These are phyloP conservation scores for Epithemia pelagica DNA, from an alignment of 108 stramenopile species.

Conservation along the genomic window DNA sequence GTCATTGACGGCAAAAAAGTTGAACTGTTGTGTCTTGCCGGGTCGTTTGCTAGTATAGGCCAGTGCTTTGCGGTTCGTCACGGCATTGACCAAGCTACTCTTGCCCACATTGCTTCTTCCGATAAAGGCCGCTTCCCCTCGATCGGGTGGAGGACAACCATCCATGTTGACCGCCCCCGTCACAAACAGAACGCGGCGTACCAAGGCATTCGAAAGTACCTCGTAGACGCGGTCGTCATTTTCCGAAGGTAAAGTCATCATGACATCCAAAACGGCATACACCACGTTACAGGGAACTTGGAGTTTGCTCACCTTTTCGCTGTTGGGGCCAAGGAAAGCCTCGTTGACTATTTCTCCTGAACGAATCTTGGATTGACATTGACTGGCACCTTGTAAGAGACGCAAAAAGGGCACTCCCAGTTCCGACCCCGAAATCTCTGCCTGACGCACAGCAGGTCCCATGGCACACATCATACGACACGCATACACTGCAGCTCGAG, in stretches of 20 bases:
- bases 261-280: conserved; percentile 68
- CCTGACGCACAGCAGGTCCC: conserved; percentile 46
- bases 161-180: conserved; percentile 85
- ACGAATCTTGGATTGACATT: conserved; percentile 61
- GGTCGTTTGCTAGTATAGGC: conserved; percentile 91
- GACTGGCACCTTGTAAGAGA: conserved; percentile 67
- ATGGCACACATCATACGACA: conserved; percentile 50
- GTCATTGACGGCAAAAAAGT: conserved; percentile 93
- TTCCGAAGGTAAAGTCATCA: conserved; percentile 73
- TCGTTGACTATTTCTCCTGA: conserved; percentile 30
- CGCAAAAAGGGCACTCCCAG: conserved; percentile 68
- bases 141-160: conserved; percentile 71
- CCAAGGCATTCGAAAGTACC: conserved; percentile 74
- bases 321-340: background rate
- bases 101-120: conserved; percentile 94
- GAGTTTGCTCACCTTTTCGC: conserved; percentile 8
- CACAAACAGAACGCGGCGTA: conserved; percentile 71
- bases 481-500: conserved; percentile 44
- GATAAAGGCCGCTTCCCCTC: conserved; percentile 87
- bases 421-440: conserved; percentile 37
- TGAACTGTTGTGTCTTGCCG: conserved; percentile 95
- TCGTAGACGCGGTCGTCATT: conserved; percentile 83
- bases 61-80: conserved; percentile 86
- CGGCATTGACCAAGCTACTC: conserved; percentile 84
- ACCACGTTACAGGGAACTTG: conserved; percentile 60